These are phyloP conservation scores for Candida ovalis DNA, from an alignment of 805 yeast genomes.

Conservation along the genomic window DNA sequence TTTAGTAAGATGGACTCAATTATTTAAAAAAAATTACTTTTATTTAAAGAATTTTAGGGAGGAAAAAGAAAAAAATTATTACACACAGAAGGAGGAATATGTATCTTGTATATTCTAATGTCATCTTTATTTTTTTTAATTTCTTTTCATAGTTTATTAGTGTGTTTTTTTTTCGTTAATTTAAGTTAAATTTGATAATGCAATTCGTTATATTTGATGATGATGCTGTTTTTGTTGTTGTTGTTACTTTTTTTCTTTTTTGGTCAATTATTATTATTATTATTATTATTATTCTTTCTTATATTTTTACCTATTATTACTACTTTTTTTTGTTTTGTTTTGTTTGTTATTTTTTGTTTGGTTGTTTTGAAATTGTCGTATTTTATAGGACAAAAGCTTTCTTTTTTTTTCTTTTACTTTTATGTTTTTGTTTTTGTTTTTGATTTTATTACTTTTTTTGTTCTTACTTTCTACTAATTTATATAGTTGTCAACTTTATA, in stretches of 20 bases:
- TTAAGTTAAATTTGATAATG: too few relatives aligned
- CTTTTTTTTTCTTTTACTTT: not conserved
- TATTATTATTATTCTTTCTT: too few relatives aligned
- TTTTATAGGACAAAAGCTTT: too few relatives aligned
- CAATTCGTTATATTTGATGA: too few relatives aligned
- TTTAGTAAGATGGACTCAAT: slow-evolving; percentile 91
- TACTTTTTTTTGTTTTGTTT: too few relatives aligned
- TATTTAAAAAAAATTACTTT: slow-evolving; percentile 36
- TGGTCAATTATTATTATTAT: too few relatives aligned
- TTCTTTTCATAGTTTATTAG: not conserved
- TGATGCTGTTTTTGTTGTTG: too few relatives aligned
- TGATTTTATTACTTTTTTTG: not conserved
- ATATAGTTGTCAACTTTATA: slow-evolving; percentile 8
- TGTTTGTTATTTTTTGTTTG: too few relatives aligned
- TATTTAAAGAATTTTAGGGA: slow-evolving; percentile 2
- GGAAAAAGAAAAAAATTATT: not conserved
- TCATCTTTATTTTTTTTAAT: not conserved
- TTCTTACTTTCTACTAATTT: not conserved
- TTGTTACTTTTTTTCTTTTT: too few relatives aligned
- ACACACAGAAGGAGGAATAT: not conserved
- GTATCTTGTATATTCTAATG: not conserved
- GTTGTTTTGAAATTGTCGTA: too few relatives aligned
- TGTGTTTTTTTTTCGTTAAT: not conserved
- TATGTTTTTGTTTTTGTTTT: not conserved
- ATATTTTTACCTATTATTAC: too few relatives aligned